A percentile compares a stretch with the other conserved stretches of the same genome.
Conservation (phyloP, 73 alveolate species). For the Blepharisma japonicum region DNA sequence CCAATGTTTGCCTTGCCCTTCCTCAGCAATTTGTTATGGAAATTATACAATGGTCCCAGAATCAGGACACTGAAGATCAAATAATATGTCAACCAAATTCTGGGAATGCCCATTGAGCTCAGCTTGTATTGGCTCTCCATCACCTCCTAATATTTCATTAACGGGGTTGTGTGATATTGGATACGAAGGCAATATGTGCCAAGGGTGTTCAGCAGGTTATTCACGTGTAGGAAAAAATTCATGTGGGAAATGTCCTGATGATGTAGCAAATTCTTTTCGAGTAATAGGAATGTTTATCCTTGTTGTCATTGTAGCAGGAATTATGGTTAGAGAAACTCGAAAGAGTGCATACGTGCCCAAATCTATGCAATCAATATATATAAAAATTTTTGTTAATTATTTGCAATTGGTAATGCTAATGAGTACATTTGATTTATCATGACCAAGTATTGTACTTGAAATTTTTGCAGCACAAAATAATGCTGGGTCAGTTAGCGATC, state of each 20-base stretch:
- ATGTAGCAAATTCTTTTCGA: background rate
- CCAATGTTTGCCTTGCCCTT: background rate
- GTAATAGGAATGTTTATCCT: background rate
- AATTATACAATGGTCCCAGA: slow-evolving; percentile 18
- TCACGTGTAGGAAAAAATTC: slow-evolving; percentile 15
- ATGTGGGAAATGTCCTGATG: slow-evolving; percentile 42
- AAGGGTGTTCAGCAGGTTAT: slow-evolving; percentile 27
- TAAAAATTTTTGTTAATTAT: slow-evolving; percentile 29
- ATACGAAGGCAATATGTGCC: slow-evolving; percentile 42
- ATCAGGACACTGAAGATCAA: slow-evolving; percentile 7
- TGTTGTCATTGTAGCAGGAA: background rate
- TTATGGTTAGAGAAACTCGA: background rate
- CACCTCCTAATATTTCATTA: slow-evolving; percentile 8
- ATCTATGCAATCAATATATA: slow-evolving; percentile 14
- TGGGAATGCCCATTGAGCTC: slow-evolving; percentile 31
- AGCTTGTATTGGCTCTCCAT: slow-evolving; percentile 40
- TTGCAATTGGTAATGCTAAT: slow-evolving; percentile 27
- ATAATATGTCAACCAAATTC: slow-evolving; percentile 31
- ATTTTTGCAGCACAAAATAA: background rate
- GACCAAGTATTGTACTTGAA: background rate
- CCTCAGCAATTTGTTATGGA: slow-evolving; percentile 20
- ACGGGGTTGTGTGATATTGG: slow-evolving; percentile 47
- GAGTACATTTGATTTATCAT: slow-evolving; percentile 17
- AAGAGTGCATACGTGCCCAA: slow-evolving; percentile 2
- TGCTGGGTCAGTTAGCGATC: slow-evolving; percentile 23